phyloP scores from a whole-genome alignment of 495 filamentous ascomycete genomes.

The Aspergillus panamensis region DNA sequence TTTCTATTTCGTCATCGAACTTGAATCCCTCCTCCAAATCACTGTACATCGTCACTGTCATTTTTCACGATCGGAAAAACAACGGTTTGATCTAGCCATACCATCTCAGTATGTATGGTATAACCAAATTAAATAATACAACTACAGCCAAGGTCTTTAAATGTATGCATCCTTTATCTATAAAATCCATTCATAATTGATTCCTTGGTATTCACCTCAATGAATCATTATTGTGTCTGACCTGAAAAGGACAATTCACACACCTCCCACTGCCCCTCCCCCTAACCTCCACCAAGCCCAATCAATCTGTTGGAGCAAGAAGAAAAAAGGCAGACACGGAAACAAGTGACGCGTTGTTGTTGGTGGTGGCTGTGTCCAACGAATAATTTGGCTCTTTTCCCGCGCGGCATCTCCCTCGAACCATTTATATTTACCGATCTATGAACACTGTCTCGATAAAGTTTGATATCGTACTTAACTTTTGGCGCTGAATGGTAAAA shows the following conservation, averaged over 20 bases:
- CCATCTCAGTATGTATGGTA: not conserved
- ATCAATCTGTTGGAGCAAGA: not conserved
- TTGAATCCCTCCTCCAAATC: not conserved
- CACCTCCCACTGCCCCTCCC: not conserved
- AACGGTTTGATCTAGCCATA: not conserved
- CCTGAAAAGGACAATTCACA: too few species aligned
- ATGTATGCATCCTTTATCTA: too few species aligned
- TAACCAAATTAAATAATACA: not conserved
- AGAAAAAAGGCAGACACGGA: conserved; percentile 6
- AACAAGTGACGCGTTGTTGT: conserved; percentile 6
- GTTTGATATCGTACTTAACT: too few species aligned
- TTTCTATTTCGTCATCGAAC: not conserved
- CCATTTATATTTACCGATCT: not conserved
- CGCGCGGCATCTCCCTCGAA: not conserved
- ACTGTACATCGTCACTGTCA: not conserved
- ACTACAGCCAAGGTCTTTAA: not conserved
- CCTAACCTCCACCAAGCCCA: not conserved
- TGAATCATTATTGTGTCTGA: too few species aligned
- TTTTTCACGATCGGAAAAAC: not conserved
- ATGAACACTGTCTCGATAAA: too few species aligned
- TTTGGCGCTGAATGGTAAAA: not conserved
- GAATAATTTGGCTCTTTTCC: not conserved
- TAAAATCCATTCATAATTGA: too few species aligned
- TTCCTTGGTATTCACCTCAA: too few species aligned
- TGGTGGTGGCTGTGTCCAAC: conserved; percentile 17